phyloP scores from a whole-genome alignment of 306 rosid genomes.

The Cercis canadensis region DNA sequence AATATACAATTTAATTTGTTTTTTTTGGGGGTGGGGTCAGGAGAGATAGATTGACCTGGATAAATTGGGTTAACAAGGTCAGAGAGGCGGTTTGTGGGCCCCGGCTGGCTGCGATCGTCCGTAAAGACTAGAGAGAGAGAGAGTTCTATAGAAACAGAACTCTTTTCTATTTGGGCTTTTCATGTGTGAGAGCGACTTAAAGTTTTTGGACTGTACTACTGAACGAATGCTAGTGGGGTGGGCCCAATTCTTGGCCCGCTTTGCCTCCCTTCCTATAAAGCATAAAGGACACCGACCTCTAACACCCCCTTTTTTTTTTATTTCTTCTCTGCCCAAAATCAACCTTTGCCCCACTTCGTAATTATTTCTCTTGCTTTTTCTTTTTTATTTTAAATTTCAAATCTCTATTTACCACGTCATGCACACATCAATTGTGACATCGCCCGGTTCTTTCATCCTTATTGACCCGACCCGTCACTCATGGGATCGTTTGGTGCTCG shows the following conservation, averaged over 20 bases:
- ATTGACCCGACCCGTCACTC: not conserved
- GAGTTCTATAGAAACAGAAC: constrained; percentile 48
- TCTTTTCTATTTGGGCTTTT: constrained; percentile 52
- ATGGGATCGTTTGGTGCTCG: not conserved
- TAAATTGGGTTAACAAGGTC: constrained; percentile 16
- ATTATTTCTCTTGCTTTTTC: constrained; percentile 42
- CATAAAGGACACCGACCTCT: constrained; percentile 51
- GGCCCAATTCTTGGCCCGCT: constrained; percentile 57
- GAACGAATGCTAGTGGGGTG: constrained; percentile 39
- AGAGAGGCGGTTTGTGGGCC: constrained; percentile 46
- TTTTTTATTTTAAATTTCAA: not conserved
- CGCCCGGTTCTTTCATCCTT: not conserved
- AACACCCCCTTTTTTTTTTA: constrained; percentile 36
- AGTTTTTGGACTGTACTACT: constrained; percentile 53
- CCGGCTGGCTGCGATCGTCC: constrained; percentile 37
- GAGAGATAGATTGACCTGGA: not conserved
- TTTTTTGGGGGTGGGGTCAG: no score
- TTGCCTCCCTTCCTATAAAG: constrained; percentile 48
- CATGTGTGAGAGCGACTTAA: constrained; percentile 52
- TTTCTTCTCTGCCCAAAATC: constrained; percentile 38
- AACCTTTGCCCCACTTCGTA: constrained; percentile 46
- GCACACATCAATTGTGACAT: constrained; percentile 48
- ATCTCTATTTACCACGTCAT: constrained; percentile 35
- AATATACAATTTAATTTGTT: no score
- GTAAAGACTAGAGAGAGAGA: constrained; percentile 11